Percentiles rank a stretch among this genome's conserved stretches.
Evolutionary conservation across 441 rosid species (phyloP).

Genomic region (Euphorbia celastroides): DNA sequence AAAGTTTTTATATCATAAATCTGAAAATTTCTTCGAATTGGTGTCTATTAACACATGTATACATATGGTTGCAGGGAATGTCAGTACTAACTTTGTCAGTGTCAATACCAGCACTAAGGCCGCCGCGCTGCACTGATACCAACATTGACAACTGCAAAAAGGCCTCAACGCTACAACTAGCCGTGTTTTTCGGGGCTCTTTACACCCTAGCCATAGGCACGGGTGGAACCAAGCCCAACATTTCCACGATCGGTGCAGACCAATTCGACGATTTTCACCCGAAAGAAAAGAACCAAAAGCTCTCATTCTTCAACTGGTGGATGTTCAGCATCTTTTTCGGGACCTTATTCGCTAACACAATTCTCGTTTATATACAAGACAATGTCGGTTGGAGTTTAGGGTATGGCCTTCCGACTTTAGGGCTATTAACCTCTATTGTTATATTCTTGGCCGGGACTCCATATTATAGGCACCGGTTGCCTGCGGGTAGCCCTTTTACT

Average conservation of each 20-base stretch:
- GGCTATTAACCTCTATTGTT: slow-evolving; percentile 47
- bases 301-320: slow-evolving; percentile 95
- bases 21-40: no score
- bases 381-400: slow-evolving; percentile 76
- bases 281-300: slow-evolving; percentile 58
- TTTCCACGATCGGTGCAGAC: slow-evolving; percentile 87
- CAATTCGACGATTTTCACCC: slow-evolving; percentile 77
- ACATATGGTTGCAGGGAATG: slow-evolving; percentile 53
- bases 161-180: slow-evolving; percentile 50
- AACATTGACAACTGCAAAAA: slow-evolving; percentile 31
- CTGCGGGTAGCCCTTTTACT: slow-evolving; percentile 65
- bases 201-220: slow-evolving; percentile 66
- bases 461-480: slow-evolving; percentile 63
- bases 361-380: slow-evolving; percentile 80
- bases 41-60: no score
- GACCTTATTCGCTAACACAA: slow-evolving; percentile 69
- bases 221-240: slow-evolving; percentile 90
- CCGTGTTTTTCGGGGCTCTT: slow-evolving; percentile 54
- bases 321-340: slow-evolving; percentile 86
- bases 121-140: slow-evolving; percentile 49
- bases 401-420: slow-evolving; percentile 62
- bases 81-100: slow-evolving; percentile 53
- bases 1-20: no score
- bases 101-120: slow-evolving; percentile 52
- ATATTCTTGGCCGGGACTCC: slow-evolving; percentile 65